Conservation (phyloP, 2,329 filamentous ascomycete species). For the Didymella segeticola region DNA sequence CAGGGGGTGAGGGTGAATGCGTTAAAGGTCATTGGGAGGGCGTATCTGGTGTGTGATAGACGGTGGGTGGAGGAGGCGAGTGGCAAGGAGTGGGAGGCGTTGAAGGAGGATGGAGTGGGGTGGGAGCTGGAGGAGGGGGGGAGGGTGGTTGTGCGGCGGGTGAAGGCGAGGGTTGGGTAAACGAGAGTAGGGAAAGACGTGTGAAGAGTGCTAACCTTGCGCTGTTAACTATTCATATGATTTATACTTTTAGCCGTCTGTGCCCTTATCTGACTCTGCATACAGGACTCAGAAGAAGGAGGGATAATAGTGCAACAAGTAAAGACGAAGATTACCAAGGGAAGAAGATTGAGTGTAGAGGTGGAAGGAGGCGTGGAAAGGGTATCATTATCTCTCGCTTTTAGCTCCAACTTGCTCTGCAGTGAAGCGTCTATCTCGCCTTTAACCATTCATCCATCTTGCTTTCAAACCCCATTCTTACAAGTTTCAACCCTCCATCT, state of each 20-base stretch:
- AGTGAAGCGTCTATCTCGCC: too few relatives aligned
- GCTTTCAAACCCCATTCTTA: too few relatives aligned
- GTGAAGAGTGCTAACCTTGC: too few relatives aligned
- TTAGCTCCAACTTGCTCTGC: too few relatives aligned
- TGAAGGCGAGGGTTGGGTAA: constrained; percentile 49
- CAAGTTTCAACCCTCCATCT: constrained; percentile 54
- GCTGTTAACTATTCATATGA: too few relatives aligned
- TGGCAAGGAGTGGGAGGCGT: constrained; percentile 72
- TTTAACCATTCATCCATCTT: too few relatives aligned
- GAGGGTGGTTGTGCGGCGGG: constrained; percentile 77
- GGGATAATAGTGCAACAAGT: too few relatives aligned
- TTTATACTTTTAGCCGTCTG: too few relatives aligned
- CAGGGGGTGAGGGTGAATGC: constrained; percentile 75
- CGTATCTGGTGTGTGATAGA: constrained; percentile 76
- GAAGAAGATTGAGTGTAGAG: background rate
- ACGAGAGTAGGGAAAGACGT: too few relatives aligned
- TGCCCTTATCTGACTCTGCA: too few relatives aligned
- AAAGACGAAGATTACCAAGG: too few relatives aligned
- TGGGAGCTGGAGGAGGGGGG: constrained; percentile 78
- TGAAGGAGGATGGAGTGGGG: constrained; percentile 76
- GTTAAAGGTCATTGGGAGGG: constrained; percentile 83
- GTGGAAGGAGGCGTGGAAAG: constrained; percentile 22
- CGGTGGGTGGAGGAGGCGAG: constrained; percentile 73
- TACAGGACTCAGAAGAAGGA: too few relatives aligned
- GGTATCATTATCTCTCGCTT: constrained; percentile 48